Conservation (phyloP, 768 basidiomycete genomes). For the Chiua virens region DNA sequence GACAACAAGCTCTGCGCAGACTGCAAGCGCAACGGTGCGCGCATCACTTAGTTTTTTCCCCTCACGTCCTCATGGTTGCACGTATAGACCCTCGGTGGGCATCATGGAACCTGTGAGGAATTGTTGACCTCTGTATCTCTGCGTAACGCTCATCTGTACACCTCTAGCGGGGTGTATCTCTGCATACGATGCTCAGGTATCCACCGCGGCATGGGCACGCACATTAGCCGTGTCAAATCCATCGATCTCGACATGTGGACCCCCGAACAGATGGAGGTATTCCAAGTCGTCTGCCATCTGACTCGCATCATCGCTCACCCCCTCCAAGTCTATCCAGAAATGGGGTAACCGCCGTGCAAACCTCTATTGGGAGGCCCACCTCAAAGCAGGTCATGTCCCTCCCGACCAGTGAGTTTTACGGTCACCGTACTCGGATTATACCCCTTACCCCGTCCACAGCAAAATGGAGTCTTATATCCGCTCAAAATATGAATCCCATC, state of each 20-base stretch:
- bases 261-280: constrained; percentile 93
- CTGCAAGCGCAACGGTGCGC: constrained; percentile 92
- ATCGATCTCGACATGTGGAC: constrained; percentile 98
- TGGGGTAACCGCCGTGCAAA: constrained; percentile 97
- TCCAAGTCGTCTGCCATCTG: constrained; percentile 12
- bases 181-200: constrained; percentile 98
- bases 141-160: neutral
- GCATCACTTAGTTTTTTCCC: neutral
- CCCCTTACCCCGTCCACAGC: constrained; percentile 38
- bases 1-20: constrained; percentile 96
- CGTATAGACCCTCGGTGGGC: constrained; percentile 92
- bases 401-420: constrained; percentile 81
- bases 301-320: neutral
- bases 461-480: constrained; percentile 98
- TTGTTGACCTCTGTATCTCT: neutral
- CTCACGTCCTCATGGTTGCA: neutral
- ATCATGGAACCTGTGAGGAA: constrained; percentile 86
- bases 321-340: constrained; percentile 70
- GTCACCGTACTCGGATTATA: neutral
- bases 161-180: constrained; percentile 79
- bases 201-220: constrained; percentile 97
- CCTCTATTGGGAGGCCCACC: constrained; percentile 95
- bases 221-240: constrained; percentile 96
- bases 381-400: constrained; percentile 87
- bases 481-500: constrained; percentile 89